These are phyloP conservation scores for Fusarium concolor DNA, from an alignment of 2,329 filamentous ascomycete genomes.

Conservation along the genomic window DNA sequence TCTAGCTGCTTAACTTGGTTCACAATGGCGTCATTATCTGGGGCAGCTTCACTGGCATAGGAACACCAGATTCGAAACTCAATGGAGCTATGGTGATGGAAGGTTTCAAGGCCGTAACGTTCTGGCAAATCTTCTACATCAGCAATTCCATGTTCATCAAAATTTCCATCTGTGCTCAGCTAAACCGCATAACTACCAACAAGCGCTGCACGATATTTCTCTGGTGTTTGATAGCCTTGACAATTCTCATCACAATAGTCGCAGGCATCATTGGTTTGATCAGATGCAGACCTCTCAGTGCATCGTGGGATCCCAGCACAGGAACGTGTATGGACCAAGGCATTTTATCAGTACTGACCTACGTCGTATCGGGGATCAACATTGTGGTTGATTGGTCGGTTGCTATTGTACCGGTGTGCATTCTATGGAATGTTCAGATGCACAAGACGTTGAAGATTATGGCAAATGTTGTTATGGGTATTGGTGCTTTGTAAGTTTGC, in stretches of 20 bases:
- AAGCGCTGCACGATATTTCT: not conserved
- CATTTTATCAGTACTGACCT: constrained; percentile 10
- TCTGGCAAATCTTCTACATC: constrained; percentile 27
- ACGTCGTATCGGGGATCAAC: constrained; percentile 16
- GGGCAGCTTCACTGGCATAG: not conserved
- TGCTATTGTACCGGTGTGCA: constrained; percentile 4
- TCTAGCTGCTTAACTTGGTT: constrained; percentile 17
- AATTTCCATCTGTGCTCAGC: constrained; percentile 14
- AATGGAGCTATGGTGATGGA: constrained; percentile 7
- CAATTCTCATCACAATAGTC: not conserved
- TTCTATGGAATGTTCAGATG: constrained; percentile 21
- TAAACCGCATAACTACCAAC: constrained; percentile 6
- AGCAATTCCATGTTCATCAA: constrained; percentile 14
- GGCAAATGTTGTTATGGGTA: not conserved
- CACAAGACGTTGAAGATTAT: constrained; percentile 5
- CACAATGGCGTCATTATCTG: constrained; percentile 22
- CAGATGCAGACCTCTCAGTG: constrained; percentile 7
- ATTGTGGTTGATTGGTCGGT: constrained; percentile 20
- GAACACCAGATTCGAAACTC: constrained; percentile 6
- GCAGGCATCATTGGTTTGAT: not conserved
- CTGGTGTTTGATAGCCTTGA: not conserved
- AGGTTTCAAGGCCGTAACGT: constrained; percentile 2
- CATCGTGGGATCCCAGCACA: not conserved
- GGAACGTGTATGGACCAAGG: constrained; percentile 14
- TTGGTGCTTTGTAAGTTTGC: constrained; percentile 14